Base-by-base conservation (phyloP, 352 stramenopile genomes). In the Globisporangium abappressorium region DNA sequence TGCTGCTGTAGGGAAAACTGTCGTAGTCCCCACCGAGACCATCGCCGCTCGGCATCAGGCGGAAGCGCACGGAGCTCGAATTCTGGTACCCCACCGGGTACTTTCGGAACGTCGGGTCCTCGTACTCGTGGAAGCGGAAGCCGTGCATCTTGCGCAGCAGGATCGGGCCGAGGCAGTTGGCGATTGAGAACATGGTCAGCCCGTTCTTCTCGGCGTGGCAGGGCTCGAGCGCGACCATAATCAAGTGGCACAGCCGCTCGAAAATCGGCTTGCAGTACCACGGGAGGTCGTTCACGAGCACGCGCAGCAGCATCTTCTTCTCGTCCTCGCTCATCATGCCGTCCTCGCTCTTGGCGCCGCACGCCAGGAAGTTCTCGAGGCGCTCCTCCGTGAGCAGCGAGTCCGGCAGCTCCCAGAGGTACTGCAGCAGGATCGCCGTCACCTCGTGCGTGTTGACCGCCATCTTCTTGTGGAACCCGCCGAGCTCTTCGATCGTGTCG, bases 401-500 rank as follows among this genome's bases (percentile, higher is more conserved):
- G 60, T 95, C 87, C 2, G 87, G 85, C 4, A 95, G 70, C 62
- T 95, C 87, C 87, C 87, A 95, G 28, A 95, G 73, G 65, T 94
- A 95, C 64, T 95, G 85, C 20, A 90, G 78, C 41, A 95, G 34
- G 59, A 95, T 89, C 12, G 85, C 81, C 36, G 84, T 81, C 55
- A 93, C 85, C 57, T 95, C 87, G 62, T 95, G 87, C 24, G 84
- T 76, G 56, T 95, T 84, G 20, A 93, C 82, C 0, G 82, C 73
- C 87, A 95, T 95, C 53, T 88, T 84, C 54, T 89, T 90, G 69
- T 93, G 85, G 68, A 92, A 93, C 4, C 85, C 87, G 4, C 85
- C 87, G 14, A 94, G 75, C 62, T 93, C 87, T 63, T 95, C 87
- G 62, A 95, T 89, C 20, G 84, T 83, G 57, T 95, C 87, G 38